Base-by-base conservation (phyloP, 768 basidiomycete genomes). In the Tephrocybe sp. region DNA sequence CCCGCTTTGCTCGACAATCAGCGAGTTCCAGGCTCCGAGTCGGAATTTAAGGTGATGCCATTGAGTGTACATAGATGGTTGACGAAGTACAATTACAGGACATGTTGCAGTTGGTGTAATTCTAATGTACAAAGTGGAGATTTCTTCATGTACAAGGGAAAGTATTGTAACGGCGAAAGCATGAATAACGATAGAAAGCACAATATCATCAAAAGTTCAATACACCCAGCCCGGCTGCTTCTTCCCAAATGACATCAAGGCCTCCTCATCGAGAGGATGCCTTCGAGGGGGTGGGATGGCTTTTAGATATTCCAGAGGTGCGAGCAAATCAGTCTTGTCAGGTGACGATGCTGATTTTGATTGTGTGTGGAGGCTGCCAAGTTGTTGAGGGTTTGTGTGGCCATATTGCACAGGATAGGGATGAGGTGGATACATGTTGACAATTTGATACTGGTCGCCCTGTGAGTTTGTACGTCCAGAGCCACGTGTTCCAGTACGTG, bases 221-320 rank as follows among this genome's bases (percentile, higher is more conserved):
- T 39, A 25, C 5, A 54, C 40, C 57, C 51, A 54, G 21, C 28
- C 28, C 28, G 36, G 20, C 10, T 46, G 41, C 34, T 60, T 65
- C 51, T 61, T 59, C 23, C 75, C 66, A 55, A 85, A 79, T 1
- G 79, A 78, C 75, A 85, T 85, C 44, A 90, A 70, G 5, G 84
- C 83, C 62, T 81, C 77, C 65, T 88, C 85, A 61, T 90, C 88
- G 47, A 85, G 64, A 2, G 85, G 84, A 62, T 89, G 87, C 41
- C 88, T 79, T 46, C 79, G 77, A 15, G 77, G 78, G 14, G 83
- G 83, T 15, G 84, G 75, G 11, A 79, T 74, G 21, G 73, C 80
- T 63, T 80, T 75, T 17, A 87, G 74, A 62, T 85, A 87, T 25
- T 80, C 73, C 14, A 89, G 68, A 18, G 87, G 87, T 2, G 85